Evolutionary conservation across 2,329 filamentous ascomycete species (phyloP).

Genomic region (Colletotrichum lentis): DNA sequence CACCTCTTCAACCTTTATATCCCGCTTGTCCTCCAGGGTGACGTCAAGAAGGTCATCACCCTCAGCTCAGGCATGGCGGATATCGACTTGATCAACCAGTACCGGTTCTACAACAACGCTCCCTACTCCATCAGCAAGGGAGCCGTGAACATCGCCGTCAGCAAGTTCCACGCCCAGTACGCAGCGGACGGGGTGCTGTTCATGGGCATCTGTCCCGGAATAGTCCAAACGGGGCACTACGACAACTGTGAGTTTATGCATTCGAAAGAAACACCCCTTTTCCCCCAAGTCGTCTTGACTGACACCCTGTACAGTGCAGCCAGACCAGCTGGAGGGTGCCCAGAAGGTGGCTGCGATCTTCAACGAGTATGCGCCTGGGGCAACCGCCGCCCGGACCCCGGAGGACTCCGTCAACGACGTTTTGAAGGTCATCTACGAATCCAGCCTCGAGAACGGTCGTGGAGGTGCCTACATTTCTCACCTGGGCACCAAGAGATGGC

Average conservation of each 20-base stretch:
- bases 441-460: constrained; percentile 55
- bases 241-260: constrained; percentile 40
- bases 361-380: constrained; percentile 51
- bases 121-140: constrained; percentile 61
- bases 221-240: constrained; percentile 54
- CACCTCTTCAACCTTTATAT: constrained; percentile 62
- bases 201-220: constrained; percentile 59
- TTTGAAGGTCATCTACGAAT: constrained; percentile 47
- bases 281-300: neutral
- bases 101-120: constrained; percentile 46
- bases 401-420: constrained; percentile 48
- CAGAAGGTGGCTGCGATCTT: constrained; percentile 45
- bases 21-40: constrained; percentile 60
- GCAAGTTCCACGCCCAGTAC: constrained; percentile 62
- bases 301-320: constrained; percentile 35
- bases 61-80: constrained; percentile 61
- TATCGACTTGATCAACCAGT: constrained; percentile 50
- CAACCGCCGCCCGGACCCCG: constrained; percentile 46
- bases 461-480: constrained; percentile 65
- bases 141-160: constrained; percentile 60
- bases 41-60: constrained; percentile 62
- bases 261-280: too few species aligned
- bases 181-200: constrained; percentile 61
- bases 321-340: constrained; percentile 42
- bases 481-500: constrained; percentile 61